Conservation (phyloP, 257 asterid genomes). For the Solanum pinnatisectum region DNA sequence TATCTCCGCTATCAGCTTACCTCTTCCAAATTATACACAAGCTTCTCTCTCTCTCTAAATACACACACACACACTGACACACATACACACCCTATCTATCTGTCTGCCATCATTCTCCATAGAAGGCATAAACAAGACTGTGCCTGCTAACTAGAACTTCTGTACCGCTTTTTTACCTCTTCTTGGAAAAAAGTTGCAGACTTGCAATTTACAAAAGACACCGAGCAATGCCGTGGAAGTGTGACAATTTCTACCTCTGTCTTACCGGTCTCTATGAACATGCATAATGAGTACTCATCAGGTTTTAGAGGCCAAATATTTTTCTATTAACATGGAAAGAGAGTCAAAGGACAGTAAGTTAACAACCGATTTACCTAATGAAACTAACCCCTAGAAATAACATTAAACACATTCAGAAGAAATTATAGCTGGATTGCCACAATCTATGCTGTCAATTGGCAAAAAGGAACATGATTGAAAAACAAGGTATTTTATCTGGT, state of each 20-base stretch:
- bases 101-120: background rate
- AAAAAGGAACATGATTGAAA: background rate
- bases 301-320: background rate
- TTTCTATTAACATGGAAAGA: background rate
- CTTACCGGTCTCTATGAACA: background rate
- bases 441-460: background rate
- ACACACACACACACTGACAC: background rate
- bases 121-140: background rate
- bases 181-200: background rate
- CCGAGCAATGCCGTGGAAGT: background rate
- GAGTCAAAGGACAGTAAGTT: background rate
- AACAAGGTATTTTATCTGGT: background rate
- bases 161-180: background rate
- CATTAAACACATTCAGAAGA: background rate
- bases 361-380: background rate
- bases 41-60: too few species aligned
- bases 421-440: background rate
- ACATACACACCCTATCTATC: background rate
- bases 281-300: background rate
- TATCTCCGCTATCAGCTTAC: background rate
- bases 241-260: background rate
- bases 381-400: background rate
- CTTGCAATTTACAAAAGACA: background rate
- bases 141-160: background rate
- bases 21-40: background rate